Conservation (phyloP, 2,329 filamentous ascomycete genomes). For the Lecanoromycetidae sp. region DNA sequence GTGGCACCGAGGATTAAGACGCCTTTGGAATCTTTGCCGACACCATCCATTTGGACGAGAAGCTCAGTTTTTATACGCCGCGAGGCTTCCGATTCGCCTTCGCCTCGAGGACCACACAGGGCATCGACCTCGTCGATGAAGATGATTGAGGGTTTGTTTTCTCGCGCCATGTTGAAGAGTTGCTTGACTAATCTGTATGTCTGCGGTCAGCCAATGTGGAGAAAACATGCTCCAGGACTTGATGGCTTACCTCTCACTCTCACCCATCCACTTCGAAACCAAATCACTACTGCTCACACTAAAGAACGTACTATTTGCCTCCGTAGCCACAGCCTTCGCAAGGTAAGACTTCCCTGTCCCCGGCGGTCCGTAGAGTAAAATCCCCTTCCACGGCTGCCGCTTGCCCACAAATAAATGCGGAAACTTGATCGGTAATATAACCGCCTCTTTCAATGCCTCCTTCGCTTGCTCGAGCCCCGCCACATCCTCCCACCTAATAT, state of each 20-base stretch:
- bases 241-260: constrained; percentile 73
- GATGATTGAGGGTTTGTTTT: constrained; percentile 96
- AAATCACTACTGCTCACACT: constrained; percentile 94
- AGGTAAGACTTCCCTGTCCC: constrained; percentile 97
- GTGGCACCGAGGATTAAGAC: constrained; percentile 92
- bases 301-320: constrained; percentile 98
- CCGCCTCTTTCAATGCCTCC: constrained; percentile 93
- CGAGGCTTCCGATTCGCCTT: constrained; percentile 95
- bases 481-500: constrained; percentile 96
- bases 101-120: constrained; percentile 78
- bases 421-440: constrained; percentile 96
- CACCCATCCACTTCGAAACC: constrained; percentile 99
- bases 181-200: constrained; percentile 75
- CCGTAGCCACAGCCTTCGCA: constrained; percentile 92
- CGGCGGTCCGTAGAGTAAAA: constrained; percentile 86
- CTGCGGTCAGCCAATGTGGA: neutral
- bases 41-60: constrained; percentile 97
- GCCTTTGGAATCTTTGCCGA: constrained; percentile 87
- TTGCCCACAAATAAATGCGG: constrained; percentile 93
- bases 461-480: constrained; percentile 89
- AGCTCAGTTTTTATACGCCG: constrained; percentile 97
- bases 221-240: neutral
- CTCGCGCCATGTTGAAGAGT: constrained; percentile 92
- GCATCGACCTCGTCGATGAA: constrained; percentile 98
- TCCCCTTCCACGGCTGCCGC: constrained; percentile 95